Evolutionary conservation across 768 basidiomycete genomes (phyloP), one percentile per base, ranked within the genome.

Genomic region (Cubamyces sp.): DNA sequence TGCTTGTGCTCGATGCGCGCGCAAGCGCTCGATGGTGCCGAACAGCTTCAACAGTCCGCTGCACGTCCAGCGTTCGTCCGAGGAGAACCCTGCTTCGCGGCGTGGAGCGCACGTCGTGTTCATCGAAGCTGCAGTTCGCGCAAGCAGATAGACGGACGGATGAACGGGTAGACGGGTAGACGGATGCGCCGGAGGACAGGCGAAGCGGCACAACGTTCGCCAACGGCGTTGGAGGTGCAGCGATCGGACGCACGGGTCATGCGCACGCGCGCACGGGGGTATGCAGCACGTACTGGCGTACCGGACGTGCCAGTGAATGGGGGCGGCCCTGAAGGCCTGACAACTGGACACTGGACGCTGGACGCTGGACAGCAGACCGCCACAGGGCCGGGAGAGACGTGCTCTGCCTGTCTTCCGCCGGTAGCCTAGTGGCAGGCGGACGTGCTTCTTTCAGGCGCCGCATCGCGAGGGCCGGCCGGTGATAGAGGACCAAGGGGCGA

Each of bases 41-140:
- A 62, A 62, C 42, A 62, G 61, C 48, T 37, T 62, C 19, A 62
- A 62, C 50, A 2, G 57, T 52, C 25, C 41, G 28, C 21, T 28
- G 30, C n/a, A n/a, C n/a, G n/a, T n/a, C n/a, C n/a, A 51, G n/a
- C 47, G 60, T 26, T 23, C 46, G 21, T 8, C 47, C 46, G 51
- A 39, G 53, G 18, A 61, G 60, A 50, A 61, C 53, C 37, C 14
- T 43, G 39, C 43, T 34, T 19, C 30, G 12, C 49, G 41, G 14
- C 39, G 47, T 34, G 57, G 43, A 59, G 57, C 57, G 51, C 19
- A 12, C 49, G 1, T 5, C 34, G 34, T 34, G 6, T 34, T 5
- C 34, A 14, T 52, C 41, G 57, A 59, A 59, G 57, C 48, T 48
- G 48, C 18, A 8, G 5, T n/a, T 18, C 41, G 57, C n/a, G 15